Evolutionary conservation across 2,329 filamentous ascomycete genomes (phyloP).

Genomic region (Harringtonia lauricola): DNA sequence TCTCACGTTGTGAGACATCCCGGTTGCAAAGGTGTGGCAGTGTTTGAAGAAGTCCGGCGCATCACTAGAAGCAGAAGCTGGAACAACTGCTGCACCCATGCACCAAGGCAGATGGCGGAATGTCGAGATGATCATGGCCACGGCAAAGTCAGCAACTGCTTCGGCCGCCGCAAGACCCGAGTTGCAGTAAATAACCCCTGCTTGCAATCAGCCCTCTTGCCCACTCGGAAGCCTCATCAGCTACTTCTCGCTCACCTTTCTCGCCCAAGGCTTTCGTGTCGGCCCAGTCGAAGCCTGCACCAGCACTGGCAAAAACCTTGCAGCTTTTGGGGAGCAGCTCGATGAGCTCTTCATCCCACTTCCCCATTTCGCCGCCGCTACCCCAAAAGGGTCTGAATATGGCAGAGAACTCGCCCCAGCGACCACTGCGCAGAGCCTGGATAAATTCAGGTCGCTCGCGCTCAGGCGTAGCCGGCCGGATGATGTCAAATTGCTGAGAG

Average conservation of each 20-base stretch:
- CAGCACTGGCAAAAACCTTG: constrained; percentile 52
- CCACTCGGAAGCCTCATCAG: neutral
- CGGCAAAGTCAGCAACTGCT: constrained; percentile 60
- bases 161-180: constrained; percentile 59
- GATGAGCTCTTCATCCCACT: constrained; percentile 14
- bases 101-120: constrained; percentile 57
- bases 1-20: constrained; percentile 51
- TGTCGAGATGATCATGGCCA: constrained; percentile 56
- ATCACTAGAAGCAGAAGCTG: constrained; percentile 25
- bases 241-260: constrained; percentile 31
- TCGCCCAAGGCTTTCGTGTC: constrained; percentile 50
- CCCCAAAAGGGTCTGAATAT: constrained; percentile 16
- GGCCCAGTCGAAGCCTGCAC: constrained; percentile 57
- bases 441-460: constrained; percentile 38
- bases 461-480: constrained; percentile 32
- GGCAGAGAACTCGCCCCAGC: constrained; percentile 44
- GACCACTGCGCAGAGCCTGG: constrained; percentile 33
- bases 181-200: constrained; percentile 62
- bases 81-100: constrained; percentile 38
- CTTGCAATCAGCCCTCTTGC: neutral
- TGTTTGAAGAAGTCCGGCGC: constrained; percentile 31
- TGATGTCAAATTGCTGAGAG: constrained; percentile 31
- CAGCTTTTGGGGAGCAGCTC: constrained; percentile 40
- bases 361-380: constrained; percentile 15
- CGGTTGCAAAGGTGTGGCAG: constrained; percentile 49